Base-by-base conservation (phyloP, 140 eudicot species). In the Ambrosia hybrid region DNA sequence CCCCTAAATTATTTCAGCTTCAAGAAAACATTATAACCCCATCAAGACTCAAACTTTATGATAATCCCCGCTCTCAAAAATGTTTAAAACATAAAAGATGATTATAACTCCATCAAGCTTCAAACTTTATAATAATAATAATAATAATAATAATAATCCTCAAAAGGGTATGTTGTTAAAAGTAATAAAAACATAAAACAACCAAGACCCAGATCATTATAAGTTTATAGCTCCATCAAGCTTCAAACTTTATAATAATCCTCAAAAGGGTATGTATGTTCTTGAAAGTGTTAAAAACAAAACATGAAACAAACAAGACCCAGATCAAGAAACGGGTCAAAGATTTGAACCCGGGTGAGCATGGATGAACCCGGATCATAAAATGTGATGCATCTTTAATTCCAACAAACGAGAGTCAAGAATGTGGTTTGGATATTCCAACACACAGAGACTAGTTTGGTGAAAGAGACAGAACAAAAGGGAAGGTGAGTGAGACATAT, bases 301-400 rank as follows among this genome's bases (percentile, higher is more conserved):
- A 52, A 17, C 80, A 69, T 21, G 46, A 71, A 70, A 34, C 37
- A 5, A 56, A 21, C 33, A 33, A 64, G 56, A 73, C 83, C 79
- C 84, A 66, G 73, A 70, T 73, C 79, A 75, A 3, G 33, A 62
- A 62, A 5, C 51, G 49, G 68, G 68, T 62, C 49, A 26, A 45
- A 63, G 73, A 78, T 64, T 38, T n/a, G 51, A 57, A 59, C 51
- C 60, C 69, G 70, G 74, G 34, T 21, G 63, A 39, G 45, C 70
- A 84, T 67, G 16, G 70, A 21, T 61, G 46, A 59, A 73, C 75
- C 61, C 71, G 37, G 75, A 77, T 81, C 79, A 78, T 45, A 55
- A 59, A 87, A 84, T 67, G 76, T 71, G 80, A 84, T 83, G 79
- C 48, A 43, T 43, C 9, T 17, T 43, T 16, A 72, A 78, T 70